Evolutionary conservation across 768 basidiomycete genomes (phyloP), one percentile per base, ranked within the genome.

Genomic region (Russula sp.): DNA sequence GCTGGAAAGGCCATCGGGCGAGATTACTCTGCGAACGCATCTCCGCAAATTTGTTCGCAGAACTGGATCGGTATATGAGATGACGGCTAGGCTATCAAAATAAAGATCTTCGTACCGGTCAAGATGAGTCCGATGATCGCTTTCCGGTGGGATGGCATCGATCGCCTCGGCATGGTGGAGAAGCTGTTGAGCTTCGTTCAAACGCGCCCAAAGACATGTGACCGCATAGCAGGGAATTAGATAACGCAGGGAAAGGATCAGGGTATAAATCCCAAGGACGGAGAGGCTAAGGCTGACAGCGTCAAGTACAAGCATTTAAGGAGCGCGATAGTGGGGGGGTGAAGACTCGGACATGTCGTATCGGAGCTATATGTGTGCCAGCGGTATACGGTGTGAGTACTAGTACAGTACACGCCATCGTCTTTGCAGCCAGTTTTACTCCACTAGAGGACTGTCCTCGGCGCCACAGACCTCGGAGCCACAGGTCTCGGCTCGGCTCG

Each of bases 11-110:
- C 16, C 56, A 10, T 10, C 40, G 26, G 11, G 38, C 40, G 5
- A 13, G 56, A 30, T 57, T 57, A 20, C 40, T 57, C 26, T 57
- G 26, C 26, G 44, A 4, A 16, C 28, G 50, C 28, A 52, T 61
- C 24, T n/a, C 42, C 51, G 30, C 32, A 32, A 44, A 28, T 44
- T 44, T 16, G 20, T 57, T 42, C 20, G 11, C 28, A 5, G 18
- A 57, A 20, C 38, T 57, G 20, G 4, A 20, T 30, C 4, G 1
- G 11, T 26, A 26, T 18, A 8, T 42, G 56, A 42, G 56, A 57
- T 0, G 36, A 24, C 22, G 9, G n/a, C 20, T n/a, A n/a, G n/a
- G n/a, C 22, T 5, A 55, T 16, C n/a, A 22, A 2, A 8, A 13
- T 9, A 24, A 34, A n/a, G 18, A 18, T 11, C 1, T 42, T 32